Percentiles rank a stretch among this genome's conserved stretches.
phyloP scores from a whole-genome alignment of 2,329 filamentous ascomycete genomes.

The Onygenales sp. region DNA sequence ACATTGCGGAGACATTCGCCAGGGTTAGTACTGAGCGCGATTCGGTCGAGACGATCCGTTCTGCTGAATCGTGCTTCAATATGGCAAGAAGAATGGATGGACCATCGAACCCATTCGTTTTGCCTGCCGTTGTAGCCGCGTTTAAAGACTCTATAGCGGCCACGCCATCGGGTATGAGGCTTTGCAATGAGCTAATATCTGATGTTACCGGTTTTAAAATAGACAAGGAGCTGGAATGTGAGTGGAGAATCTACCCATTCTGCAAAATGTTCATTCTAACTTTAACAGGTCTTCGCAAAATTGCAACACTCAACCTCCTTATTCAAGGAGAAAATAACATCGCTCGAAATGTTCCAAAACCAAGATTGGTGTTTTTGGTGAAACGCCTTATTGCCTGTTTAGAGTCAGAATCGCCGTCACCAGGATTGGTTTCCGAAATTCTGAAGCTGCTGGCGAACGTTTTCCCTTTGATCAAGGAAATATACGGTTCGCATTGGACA shows the following conservation, averaged over 20 bases:
- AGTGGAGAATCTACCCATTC: conserved; percentile 5
- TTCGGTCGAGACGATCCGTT: conserved; percentile 16
- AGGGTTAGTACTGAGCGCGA: conserved; percentile 28
- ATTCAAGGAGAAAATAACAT: conserved; percentile 40
- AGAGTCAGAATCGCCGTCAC: conserved; percentile 45
- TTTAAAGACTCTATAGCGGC: conserved; percentile 40
- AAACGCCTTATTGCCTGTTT: conserved; percentile 69
- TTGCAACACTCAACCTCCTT: conserved; percentile 47
- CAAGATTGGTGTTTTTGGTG: conserved; percentile 72
- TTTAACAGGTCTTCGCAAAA: conserved; percentile 34
- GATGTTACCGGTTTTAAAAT: conserved; percentile 47
- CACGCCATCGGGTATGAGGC: conserved; percentile 38
- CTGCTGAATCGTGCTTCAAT: conserved; percentile 22
- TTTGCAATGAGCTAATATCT: conserved; percentile 53
- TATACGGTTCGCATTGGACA: conserved; percentile 86
- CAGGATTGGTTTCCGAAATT: conserved; percentile 28
- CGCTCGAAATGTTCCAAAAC: conserved; percentile 36
- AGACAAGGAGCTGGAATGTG: conserved; percentile 35
- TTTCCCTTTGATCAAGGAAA: conserved; percentile 64
- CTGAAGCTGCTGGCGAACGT: conserved; percentile 43
- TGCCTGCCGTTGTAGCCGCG: conserved; percentile 40
- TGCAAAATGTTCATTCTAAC: conserved; percentile 8
- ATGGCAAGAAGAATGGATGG: conserved; percentile 26
- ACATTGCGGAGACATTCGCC: conserved; percentile 31
- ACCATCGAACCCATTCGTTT: conserved; percentile 35